Evolutionary conservation across 352 stramenopile species (phyloP), one percentile per base, ranked within the genome.

Genomic region (Pythium phragmiticola): DNA sequence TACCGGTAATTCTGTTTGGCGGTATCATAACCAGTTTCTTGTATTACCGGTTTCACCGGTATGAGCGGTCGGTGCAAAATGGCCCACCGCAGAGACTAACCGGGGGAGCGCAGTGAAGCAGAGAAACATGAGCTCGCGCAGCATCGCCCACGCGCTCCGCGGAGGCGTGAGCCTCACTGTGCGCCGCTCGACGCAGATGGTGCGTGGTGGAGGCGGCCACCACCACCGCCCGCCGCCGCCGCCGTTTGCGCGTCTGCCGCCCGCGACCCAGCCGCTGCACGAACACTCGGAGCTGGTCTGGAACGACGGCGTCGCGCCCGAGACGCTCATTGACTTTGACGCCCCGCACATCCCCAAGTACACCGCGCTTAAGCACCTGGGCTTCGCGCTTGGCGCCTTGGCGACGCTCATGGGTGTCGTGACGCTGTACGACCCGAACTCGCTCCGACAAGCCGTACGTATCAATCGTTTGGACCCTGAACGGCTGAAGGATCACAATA

Each of bases 261-360:
- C 69, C 50, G 73, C 84, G 3, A 70, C 73, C 37, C 74, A 91
- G 73, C 75, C 77, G 39, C 78, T 92, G 45, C 83, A 90, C 63
- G 82, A 94, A 62, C 78, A 93, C 42, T 66, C 79, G 19, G 87
- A 95, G 67, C 76, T 95, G 30, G 87, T 95, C 56, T 95, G 87
- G 87, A 92, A 91, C 69, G 87, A 95, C 65, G 82, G 84, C 57
- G 87, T 95, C 19, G 79, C 84, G 17, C 87, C 87, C 36, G 84
- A 95, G 78, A 92, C 86, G 70, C 72, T 95, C 41, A 89, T 95
- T 66, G 87, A 95, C 76, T 95, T 95, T 51, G 87, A 95, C 63
- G 84, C 87, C 58, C 82, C 87, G 64, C 87, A 95, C 71, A 82
- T 95, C 46, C 78, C 84, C 57, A 92, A 89, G 70, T 89, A 80